phyloP scores from a whole-genome alignment of 2,329 filamentous ascomycete genomes.

The Diaporthe amygdali region DNA sequence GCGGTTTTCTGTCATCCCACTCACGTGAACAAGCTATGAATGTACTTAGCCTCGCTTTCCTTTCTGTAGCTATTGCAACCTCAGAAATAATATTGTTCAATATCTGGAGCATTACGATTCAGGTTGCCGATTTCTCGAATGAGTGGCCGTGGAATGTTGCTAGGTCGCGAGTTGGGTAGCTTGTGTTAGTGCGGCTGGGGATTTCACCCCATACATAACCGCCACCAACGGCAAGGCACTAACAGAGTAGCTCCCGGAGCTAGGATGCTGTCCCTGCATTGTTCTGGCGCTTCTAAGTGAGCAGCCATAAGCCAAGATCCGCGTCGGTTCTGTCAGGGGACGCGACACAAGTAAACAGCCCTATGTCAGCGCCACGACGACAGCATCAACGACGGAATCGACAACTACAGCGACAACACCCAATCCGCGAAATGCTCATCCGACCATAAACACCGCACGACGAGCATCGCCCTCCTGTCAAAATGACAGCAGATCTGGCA shows the following conservation, averaged over 20 bases:
- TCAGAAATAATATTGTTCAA: neutral
- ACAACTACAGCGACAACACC: neutral
- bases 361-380: neutral
- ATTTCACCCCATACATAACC: neutral
- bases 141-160: neutral
- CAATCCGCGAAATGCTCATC: constrained; percentile 16
- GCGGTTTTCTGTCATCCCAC: neutral
- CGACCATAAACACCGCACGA: neutral
- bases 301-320: neutral
- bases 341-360: constrained; percentile 18
- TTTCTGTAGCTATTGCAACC: neutral
- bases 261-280: neutral
- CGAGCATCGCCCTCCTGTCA: constrained; percentile 29
- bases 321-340: constrained; percentile 16
- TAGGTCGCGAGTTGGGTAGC: neutral
- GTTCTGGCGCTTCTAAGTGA: neutral
- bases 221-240: neutral
- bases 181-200: neutral
- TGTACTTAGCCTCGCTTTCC: neutral
- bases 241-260: constrained; percentile 13
- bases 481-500: constrained; percentile 60
- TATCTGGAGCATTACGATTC: neutral
- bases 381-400: neutral
- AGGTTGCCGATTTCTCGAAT: neutral
- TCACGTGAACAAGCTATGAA: constrained; percentile 1